phyloP scores from a whole-genome alignment of 768 basidiomycete species.

The Naganishia onofrii region DNA sequence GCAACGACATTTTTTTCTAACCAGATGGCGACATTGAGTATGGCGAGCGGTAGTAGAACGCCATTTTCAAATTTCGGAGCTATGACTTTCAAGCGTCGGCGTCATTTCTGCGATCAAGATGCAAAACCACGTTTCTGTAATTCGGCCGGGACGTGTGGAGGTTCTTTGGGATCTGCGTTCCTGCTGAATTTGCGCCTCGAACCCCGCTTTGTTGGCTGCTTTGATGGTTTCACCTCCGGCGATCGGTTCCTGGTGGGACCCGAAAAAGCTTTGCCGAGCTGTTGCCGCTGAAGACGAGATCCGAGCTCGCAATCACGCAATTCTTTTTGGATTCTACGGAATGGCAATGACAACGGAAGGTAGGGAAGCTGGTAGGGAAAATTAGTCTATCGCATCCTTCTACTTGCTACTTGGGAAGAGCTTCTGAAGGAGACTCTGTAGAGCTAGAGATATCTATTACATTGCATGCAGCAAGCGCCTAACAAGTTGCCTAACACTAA shows the following conservation, averaged over 20 bases:
- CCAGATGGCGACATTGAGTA: slow-evolving; percentile 20
- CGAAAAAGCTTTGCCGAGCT: slow-evolving; percentile 3
- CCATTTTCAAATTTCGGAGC: slow-evolving; percentile 18
- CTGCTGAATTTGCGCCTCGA: not conserved
- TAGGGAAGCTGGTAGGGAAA: too few relatives aligned
- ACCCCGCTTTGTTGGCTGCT: too few relatives aligned
- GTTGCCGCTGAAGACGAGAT: slow-evolving; percentile 1
- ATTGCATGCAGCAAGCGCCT: too few relatives aligned
- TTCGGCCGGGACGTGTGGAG: slow-evolving; percentile 9
- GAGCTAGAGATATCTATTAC: too few relatives aligned
- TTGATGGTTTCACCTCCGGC: not conserved
- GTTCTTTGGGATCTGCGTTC: not conserved
- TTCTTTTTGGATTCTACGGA: not conserved
- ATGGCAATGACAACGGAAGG: too few relatives aligned
- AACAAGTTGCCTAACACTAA: too few relatives aligned
- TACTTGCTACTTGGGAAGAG: too few relatives aligned
- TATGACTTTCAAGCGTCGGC: not conserved
- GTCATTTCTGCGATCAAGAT: slow-evolving; percentile 8
- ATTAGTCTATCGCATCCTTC: too few relatives aligned
- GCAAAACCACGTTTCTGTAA: slow-evolving; percentile 7
- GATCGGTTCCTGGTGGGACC: slow-evolving; percentile 9
- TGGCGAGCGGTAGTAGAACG: not conserved
- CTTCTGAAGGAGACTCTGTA: too few relatives aligned
- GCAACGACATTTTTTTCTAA: slow-evolving; percentile 9
- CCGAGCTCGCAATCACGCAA: not conserved